Conservation (phyloP, 371 early-diverging fungal species). For the Parasitella parasitica region DNA sequence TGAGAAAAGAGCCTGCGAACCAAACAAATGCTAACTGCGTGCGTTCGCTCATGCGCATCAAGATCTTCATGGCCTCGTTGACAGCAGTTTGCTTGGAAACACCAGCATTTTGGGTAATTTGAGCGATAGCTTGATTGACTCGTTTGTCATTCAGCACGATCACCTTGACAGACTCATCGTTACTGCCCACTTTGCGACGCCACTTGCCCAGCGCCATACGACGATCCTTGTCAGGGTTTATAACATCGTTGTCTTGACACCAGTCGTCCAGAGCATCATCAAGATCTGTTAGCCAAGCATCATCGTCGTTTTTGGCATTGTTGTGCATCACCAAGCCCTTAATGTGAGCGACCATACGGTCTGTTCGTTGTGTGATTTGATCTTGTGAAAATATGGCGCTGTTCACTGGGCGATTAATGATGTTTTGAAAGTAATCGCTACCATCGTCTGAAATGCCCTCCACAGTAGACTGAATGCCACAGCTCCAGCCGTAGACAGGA, state of each 20-base stretch:
- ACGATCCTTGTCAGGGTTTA: slow-evolving; percentile 25
- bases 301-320: slow-evolving; percentile 16
- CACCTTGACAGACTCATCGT: slow-evolving; percentile 47
- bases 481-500: slow-evolving; percentile 42
- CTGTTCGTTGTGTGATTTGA: slow-evolving; percentile 35
- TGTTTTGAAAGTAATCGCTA: slow-evolving; percentile 18
- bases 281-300: slow-evolving; percentile 47
- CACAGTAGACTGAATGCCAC: slow-evolving; percentile 19
- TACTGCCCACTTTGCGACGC: slow-evolving; percentile 47
- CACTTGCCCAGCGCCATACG: slow-evolving; percentile 45
- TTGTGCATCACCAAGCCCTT: slow-evolving; percentile 26
- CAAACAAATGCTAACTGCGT: slow-evolving; percentile 51
- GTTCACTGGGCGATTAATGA: slow-evolving; percentile 36
- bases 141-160: slow-evolving; percentile 52
- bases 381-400: slow-evolving; percentile 39
- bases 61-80: slow-evolving; percentile 47
- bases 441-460: background rate
- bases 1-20: slow-evolving; percentile 47
- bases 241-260: slow-evolving; percentile 39
- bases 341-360: slow-evolving; percentile 42
- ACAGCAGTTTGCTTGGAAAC: slow-evolving; percentile 48
- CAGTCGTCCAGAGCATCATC: slow-evolving; percentile 51
- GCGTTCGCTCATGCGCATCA: slow-evolving; percentile 51
- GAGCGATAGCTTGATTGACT: slow-evolving; percentile 43
- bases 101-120: slow-evolving; percentile 50